Conservation (phyloP, 2,329 filamentous ascomycete genomes). For the Dactylonectria estremocensis region DNA sequence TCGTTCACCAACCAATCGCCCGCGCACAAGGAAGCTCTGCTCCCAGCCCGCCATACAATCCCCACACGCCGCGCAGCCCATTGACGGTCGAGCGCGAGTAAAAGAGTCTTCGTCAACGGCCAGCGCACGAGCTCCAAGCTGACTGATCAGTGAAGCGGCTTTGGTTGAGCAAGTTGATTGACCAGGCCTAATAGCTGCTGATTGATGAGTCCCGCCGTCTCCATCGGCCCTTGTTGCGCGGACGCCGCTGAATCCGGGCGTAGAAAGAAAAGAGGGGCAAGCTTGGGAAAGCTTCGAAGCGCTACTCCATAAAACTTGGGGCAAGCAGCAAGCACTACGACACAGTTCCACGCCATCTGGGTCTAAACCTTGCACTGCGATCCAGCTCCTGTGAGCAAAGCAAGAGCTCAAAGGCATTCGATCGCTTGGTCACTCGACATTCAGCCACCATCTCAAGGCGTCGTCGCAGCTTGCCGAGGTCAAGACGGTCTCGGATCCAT, state of each 20-base stretch:
- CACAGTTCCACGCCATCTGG: not conserved
- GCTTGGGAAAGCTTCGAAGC: constrained; percentile 4
- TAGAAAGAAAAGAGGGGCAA: constrained; percentile 25
- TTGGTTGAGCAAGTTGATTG: not conserved
- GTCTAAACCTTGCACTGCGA: not conserved
- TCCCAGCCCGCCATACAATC: constrained; percentile 7
- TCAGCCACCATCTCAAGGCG: constrained; percentile 5
- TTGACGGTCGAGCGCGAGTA: constrained; percentile 20
- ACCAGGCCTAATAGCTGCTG: not conserved
- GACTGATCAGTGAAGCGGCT: not conserved
- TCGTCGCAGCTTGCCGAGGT: constrained; percentile 11
- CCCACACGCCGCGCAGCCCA: constrained; percentile 1
- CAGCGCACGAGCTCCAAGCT: constrained; percentile 9
- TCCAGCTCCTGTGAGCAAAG: not conserved
- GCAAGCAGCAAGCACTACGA: not conserved
- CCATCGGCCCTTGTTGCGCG: constrained; percentile 20
- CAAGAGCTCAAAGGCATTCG: not conserved
- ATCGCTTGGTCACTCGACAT: not conserved
- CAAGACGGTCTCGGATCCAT: constrained; percentile 14
- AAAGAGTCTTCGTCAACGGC: constrained; percentile 1
- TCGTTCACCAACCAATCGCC: constrained; percentile 36
- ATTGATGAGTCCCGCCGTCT: constrained; percentile 7
- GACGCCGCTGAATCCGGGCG: constrained; percentile 18
- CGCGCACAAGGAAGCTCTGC: constrained; percentile 10
- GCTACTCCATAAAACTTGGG: not conserved